phyloP scores from a whole-genome alignment of 768 basidiomycete genomes.

The Xanthoconium stramineum region DNA sequence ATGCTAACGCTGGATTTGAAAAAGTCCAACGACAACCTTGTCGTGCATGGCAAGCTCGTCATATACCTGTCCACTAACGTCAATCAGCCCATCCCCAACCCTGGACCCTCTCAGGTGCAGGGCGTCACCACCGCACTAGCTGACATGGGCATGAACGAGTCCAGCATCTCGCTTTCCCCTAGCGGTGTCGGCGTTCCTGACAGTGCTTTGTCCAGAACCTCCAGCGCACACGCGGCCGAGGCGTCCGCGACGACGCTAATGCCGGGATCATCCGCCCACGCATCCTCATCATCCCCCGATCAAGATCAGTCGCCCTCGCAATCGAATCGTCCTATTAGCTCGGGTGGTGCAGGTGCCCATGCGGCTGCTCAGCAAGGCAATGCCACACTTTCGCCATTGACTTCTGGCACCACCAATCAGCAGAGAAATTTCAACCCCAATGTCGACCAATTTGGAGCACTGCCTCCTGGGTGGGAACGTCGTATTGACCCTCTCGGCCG shows the following conservation, averaged over 20 bases:
- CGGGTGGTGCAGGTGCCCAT: conserved; percentile 25
- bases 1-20: conserved; percentile 96
- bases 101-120: conserved; percentile 70
- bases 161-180: conserved; percentile 57
- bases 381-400: conserved; percentile 25
- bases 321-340: conserved; percentile 36
- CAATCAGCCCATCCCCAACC: conserved; percentile 77
- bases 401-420: conserved; percentile 44
- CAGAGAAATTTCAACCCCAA: conserved; percentile 91
- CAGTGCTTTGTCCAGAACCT: conserved; percentile 53
- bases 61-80: conserved; percentile 94
- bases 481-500: conserved; percentile 94
- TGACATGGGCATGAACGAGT: conserved; percentile 58
- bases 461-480: conserved; percentile 94
- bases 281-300: conserved; percentile 26
- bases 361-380: conserved; percentile 18
- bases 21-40: conserved; percentile 98
- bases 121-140: conserved; percentile 57
- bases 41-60: conserved; percentile 97
- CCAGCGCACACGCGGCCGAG: conserved; percentile 68
- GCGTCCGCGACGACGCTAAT: conserved; percentile 39
- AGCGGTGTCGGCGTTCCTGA: conserved; percentile 34
- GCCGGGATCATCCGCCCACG: conserved; percentile 38
- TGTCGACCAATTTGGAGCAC: conserved; percentile 88
- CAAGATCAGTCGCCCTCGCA: conserved; percentile 27